A percentile compares a stretch with the other conserved stretches of the same genome.
These are phyloP conservation scores for Avicennia marina DNA, from an alignment of 257 asterid genomes.

Conservation along the genomic window DNA sequence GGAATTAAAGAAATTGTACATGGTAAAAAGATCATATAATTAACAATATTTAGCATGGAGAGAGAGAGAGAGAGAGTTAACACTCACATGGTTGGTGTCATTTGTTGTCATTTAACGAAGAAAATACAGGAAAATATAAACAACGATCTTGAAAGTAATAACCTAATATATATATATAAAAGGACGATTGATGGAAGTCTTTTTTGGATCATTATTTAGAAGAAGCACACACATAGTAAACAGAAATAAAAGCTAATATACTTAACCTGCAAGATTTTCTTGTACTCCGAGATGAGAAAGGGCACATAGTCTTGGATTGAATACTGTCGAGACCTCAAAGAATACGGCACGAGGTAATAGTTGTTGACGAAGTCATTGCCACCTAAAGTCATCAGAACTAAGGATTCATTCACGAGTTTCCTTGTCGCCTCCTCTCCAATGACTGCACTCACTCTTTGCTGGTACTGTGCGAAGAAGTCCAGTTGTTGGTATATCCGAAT, in stretches of 20 bases:
- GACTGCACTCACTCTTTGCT: conserved; percentile 34
- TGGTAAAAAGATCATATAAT: too few species aligned
- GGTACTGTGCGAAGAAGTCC: conserved; percentile 48
- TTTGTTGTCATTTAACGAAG: too few species aligned
- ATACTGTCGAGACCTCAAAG: conserved; percentile 60
- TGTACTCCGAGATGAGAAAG: conserved; percentile 56
- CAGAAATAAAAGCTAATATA: not conserved
- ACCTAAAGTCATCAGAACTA: conserved; percentile 66
- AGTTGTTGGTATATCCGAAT: conserved; percentile 59
- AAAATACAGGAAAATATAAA: too few species aligned
- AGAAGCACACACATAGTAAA: too few species aligned
- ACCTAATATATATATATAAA: too few species aligned
- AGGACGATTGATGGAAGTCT: too few species aligned
- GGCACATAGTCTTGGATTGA: conserved; percentile 45
- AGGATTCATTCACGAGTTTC: conserved; percentile 39
- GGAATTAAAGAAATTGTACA: too few species aligned
- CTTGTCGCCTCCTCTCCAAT: conserved; percentile 43
- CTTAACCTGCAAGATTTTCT: conserved; percentile 50
- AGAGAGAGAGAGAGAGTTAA: too few species aligned
- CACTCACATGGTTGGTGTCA: too few species aligned
- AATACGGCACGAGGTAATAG: conserved; percentile 63
- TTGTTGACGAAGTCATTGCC: conserved; percentile 96
- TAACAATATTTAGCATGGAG: too few species aligned
- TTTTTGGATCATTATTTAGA: too few species aligned
- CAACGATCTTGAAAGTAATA: too few species aligned